A percentile compares a stretch with the other conserved stretches of the same genome.
Evolutionary conservation across 306 rosid genomes (phyloP).

Genomic region (Gillenia trifoliata): DNA sequence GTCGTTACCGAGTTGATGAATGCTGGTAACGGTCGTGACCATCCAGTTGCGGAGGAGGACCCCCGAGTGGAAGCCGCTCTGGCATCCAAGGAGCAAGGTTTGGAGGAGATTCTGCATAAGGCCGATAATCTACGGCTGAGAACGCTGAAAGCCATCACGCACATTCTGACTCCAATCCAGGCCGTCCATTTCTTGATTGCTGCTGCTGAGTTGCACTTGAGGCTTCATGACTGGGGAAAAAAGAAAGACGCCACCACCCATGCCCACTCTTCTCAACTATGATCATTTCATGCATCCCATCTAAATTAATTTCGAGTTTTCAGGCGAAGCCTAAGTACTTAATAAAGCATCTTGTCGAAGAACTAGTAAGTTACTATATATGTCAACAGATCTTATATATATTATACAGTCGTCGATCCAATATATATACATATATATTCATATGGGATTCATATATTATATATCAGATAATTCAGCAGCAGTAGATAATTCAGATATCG

Average conservation of each 20-base stretch:
- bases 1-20: slow-evolving; percentile 27
- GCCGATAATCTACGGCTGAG: slow-evolving; percentile 48
- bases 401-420: too few species aligned
- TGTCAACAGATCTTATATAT: too few species aligned
- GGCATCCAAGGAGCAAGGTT: slow-evolving; percentile 26
- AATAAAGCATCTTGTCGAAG: too few species aligned
- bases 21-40: not conserved
- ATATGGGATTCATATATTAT: too few species aligned
- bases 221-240: slow-evolving; percentile 64
- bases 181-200: slow-evolving; percentile 54
- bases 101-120: slow-evolving; percentile 37
- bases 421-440: too few species aligned
- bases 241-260: slow-evolving; percentile 28
- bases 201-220: slow-evolving; percentile 52
- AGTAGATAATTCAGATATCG: too few species aligned
- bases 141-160: slow-evolving; percentile 28
- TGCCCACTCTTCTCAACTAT: not conserved
- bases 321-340: too few species aligned
- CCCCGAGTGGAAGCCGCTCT: slow-evolving; percentile 26
- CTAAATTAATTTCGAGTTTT: too few species aligned
- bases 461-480: too few species aligned
- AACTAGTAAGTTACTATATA: too few species aligned
- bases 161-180: slow-evolving; percentile 35
- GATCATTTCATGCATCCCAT: not conserved
- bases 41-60: slow-evolving; percentile 7